Percentiles rank a stretch among this genome's conserved stretches.
Conservation (phyloP, 208 protist species). For the Trypanosomatidae sp. region DNA sequence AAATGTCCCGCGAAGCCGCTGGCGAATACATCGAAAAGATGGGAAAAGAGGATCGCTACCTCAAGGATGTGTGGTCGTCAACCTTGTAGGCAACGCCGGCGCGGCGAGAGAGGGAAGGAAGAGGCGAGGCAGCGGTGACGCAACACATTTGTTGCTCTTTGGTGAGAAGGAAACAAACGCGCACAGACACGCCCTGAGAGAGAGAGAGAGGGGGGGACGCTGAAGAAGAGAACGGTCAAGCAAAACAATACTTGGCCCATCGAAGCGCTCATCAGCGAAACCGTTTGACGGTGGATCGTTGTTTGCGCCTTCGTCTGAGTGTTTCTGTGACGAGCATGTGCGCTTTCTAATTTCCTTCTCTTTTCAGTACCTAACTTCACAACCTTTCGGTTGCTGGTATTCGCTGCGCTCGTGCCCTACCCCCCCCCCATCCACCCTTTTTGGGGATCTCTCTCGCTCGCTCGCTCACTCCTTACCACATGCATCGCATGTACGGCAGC, state of each 20-base stretch:
- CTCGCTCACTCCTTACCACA: not conserved
- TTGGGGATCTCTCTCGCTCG: not conserved
- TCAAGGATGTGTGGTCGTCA: constrained; percentile 88
- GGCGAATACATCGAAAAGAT: constrained; percentile 57
- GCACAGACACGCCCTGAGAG: not conserved
- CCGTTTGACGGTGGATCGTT: not conserved
- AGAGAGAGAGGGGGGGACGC: too few relatives aligned
- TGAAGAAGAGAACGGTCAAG: not conserved
- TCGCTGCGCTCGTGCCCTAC: not conserved
- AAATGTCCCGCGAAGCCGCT: constrained; percentile 45
- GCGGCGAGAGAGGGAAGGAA: not conserved
- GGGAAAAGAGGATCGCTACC: constrained; percentile 60
- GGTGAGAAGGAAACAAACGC: not conserved
- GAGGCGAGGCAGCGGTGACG: not conserved
- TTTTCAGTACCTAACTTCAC: not conserved
- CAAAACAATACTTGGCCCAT: too few relatives aligned
- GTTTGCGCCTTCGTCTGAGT: not conserved
- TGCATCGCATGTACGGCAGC: not conserved
- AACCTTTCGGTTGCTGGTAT: not conserved
- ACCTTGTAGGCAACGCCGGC: constrained; percentile 27
- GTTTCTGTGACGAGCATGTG: not conserved
- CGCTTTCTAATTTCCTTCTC: not conserved
- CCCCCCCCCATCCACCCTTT: not conserved
- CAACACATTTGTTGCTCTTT: not conserved
- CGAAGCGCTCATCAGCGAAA: not conserved